Evolutionary conservation across 345 rosid genomes (phyloP).

Genomic region (Eutrema heterophyllum): DNA sequence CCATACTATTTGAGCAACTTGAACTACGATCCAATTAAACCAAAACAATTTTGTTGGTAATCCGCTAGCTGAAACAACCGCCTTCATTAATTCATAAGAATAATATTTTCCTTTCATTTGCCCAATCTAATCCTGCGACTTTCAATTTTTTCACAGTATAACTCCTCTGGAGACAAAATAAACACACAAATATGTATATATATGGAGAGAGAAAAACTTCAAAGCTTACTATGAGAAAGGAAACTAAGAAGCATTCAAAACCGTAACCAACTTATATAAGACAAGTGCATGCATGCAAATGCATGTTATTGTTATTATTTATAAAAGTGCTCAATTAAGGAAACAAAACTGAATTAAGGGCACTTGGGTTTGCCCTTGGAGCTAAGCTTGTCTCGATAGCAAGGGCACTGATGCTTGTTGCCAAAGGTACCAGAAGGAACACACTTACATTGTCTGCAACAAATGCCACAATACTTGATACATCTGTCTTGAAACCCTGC

Average conservation of each 20-base stretch:
- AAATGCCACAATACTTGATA: constrained; percentile 63
- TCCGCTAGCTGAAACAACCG: background rate
- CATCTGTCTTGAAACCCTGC: constrained; percentile 50
- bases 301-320: background rate
- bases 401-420: constrained; percentile 59
- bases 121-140: background rate
- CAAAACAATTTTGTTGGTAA: background rate
- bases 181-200: background rate
- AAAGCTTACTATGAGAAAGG: background rate
- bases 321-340: background rate
- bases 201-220: background rate
- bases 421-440: constrained; percentile 74
- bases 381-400: constrained; percentile 51
- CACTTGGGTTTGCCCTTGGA: constrained; percentile 57
- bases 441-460: constrained; percentile 60
- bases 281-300: constrained; percentile 8
- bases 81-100: background rate
- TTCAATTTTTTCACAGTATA: background rate
- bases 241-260: background rate
- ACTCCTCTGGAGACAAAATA: background rate
- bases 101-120: background rate
- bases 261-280: background rate
- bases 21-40: background rate
- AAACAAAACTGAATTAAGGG: constrained; percentile 35
- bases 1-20: background rate